Conservation (phyloP, 2,329 filamentous ascomycete species). For the Aureobasidium sp. region DNA sequence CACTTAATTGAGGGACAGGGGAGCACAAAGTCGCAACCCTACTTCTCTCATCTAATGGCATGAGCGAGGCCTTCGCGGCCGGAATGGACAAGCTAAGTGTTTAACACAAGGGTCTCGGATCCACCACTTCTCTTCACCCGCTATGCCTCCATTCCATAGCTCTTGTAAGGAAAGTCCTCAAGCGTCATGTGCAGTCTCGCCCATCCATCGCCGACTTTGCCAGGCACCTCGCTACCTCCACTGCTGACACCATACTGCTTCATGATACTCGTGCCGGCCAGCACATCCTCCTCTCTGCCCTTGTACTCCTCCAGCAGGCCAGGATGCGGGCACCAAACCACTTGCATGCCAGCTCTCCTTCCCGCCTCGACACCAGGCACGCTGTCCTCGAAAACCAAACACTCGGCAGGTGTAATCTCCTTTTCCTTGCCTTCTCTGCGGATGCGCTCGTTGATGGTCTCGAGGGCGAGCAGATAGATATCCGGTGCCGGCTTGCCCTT, state of each 20-base stretch:
- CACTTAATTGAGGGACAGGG: no score
- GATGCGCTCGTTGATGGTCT: conserved; percentile 71
- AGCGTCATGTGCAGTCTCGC: conserved; percentile 44
- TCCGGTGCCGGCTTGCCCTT: conserved; percentile 92
- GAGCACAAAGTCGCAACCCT: no score
- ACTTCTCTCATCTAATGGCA: no score
- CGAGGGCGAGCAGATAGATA: conserved; percentile 81
- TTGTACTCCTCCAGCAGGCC: conserved; percentile 66
- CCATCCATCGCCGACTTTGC: conserved; percentile 53
- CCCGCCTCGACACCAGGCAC: conserved; percentile 90
- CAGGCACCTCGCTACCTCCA: conserved; percentile 35
- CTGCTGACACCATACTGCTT: conserved; percentile 42
- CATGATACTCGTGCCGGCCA: conserved; percentile 66
- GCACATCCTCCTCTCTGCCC: conserved; percentile 68
- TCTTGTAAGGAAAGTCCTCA: conserved; percentile 51
- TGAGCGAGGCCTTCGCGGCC: background rate
- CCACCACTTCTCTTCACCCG: conserved; percentile 3
- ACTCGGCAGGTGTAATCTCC: conserved; percentile 70
- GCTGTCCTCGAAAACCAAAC: conserved; percentile 91
- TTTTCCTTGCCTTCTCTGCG: conserved; percentile 48
- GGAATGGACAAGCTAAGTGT: background rate
- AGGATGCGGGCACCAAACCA: conserved; percentile 83
- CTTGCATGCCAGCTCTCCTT: conserved; percentile 85
- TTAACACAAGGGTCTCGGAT: background rate
- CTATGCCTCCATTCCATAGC: conserved; percentile 44